A percentile compares a stretch with the other conserved stretches of the same genome.
These are phyloP conservation scores for Talaromyces thailandensis DNA, from an alignment of 495 filamentous ascomycete genomes.

Conservation along the genomic window DNA sequence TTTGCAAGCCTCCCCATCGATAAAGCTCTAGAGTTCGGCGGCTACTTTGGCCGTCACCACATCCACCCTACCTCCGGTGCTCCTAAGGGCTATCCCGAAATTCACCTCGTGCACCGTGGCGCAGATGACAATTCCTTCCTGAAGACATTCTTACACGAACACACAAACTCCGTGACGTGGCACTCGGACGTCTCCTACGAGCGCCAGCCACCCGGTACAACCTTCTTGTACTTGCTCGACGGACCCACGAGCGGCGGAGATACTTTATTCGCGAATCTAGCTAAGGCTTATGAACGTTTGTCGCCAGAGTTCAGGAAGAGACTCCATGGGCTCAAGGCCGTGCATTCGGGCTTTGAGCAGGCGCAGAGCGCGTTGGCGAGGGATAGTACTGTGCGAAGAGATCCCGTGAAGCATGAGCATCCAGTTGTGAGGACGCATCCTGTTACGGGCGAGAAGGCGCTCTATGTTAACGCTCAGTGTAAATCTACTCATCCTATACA, in stretches of 20 bases:
- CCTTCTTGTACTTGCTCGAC: slow-evolving; percentile 55
- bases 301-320: slow-evolving; percentile 47
- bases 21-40: slow-evolving; percentile 43
- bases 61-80: slow-evolving; percentile 54
- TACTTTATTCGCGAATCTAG: slow-evolving; percentile 52
- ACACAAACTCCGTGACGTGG: slow-evolving; percentile 52
- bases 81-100: slow-evolving; percentile 48
- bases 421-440: slow-evolving; percentile 57
- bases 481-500: slow-evolving; percentile 24
- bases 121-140: slow-evolving; percentile 39
- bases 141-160: slow-evolving; percentile 40
- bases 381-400: slow-evolving; percentile 44
- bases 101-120: slow-evolving; percentile 53
- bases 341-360: slow-evolving; percentile 50
- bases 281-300: slow-evolving; percentile 46
- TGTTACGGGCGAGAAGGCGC: slow-evolving; percentile 61
- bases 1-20: slow-evolving; percentile 49
- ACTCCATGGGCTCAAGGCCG: slow-evolving; percentile 48
- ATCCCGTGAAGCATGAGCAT: slow-evolving; percentile 45
- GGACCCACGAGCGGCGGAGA: slow-evolving; percentile 54
- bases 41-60: slow-evolving; percentile 56
- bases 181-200: slow-evolving; percentile 60
- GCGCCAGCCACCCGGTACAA: slow-evolving; percentile 55
- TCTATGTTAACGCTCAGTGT: slow-evolving; percentile 85
- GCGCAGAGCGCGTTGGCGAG: slow-evolving; percentile 37